These are phyloP conservation scores for Debaryomyces prosopidis DNA, from an alignment of 805 yeast genomes.

Conservation along the genomic window DNA sequence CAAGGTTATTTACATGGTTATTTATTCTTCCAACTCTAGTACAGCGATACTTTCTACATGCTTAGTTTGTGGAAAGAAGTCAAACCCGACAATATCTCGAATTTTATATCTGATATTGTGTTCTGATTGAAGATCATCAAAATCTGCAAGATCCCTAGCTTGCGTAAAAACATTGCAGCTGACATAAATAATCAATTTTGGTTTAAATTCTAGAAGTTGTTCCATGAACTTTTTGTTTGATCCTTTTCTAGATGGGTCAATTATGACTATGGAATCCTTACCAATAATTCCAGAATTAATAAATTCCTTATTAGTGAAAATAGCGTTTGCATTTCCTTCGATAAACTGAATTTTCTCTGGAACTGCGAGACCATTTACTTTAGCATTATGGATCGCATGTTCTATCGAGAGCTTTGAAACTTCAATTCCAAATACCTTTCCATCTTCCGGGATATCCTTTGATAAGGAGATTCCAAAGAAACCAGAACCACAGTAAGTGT, in stretches of 20 bases:
- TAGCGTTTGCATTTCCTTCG: conserved; percentile 37
- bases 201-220: conserved; percentile 38
- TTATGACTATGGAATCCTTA: conserved; percentile 33
- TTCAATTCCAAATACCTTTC: conserved; percentile 44
- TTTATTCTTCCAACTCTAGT: conserved; percentile 21
- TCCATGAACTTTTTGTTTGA: conserved; percentile 32
- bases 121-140: conserved; percentile 21
- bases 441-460: conserved; percentile 21
- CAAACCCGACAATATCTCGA: conserved; percentile 38
- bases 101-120: conserved; percentile 17
- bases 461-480: conserved; percentile 42
- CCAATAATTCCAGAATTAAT: conserved; percentile 27
- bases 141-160: conserved; percentile 40
- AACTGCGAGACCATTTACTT: conserved; percentile 32
- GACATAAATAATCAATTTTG: conserved; percentile 38
- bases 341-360: conserved; percentile 32
- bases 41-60: conserved; percentile 59
- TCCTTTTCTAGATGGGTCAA: conserved; percentile 50
- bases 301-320: conserved; percentile 30
- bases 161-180: conserved; percentile 49
- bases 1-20: conserved; percentile 1
- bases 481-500: conserved; percentile 49
- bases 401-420: conserved; percentile 30
- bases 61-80: conserved; percentile 57
- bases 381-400: conserved; percentile 40